Conservation (phyloP, 1,284 basidiomycete genomes). For the Boletellus deceptivus region DNA sequence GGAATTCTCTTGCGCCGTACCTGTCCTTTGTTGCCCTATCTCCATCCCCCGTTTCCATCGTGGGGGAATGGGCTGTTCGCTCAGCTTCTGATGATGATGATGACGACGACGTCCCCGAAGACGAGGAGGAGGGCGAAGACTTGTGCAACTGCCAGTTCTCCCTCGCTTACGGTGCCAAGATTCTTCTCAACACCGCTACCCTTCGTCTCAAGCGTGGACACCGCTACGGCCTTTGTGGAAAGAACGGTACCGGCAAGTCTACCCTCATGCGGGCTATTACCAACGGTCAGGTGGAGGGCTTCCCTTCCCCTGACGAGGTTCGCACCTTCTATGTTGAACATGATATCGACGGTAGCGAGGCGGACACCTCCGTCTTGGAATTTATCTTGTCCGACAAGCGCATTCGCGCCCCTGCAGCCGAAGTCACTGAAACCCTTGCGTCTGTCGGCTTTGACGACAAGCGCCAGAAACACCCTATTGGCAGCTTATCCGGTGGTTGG, state of each 20-base stretch:
- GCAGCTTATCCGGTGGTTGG: conserved; percentile 98
- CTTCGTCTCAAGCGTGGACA: conserved; percentile 98
- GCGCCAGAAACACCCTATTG: conserved; percentile 84
- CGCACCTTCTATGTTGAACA: conserved; percentile 99
- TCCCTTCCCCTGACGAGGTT: conserved; percentile 94
- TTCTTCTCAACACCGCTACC: conserved; percentile 92
- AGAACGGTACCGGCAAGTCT: conserved; percentile 98
- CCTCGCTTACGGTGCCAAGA: conserved; percentile 98
- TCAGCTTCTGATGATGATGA: conserved; percentile 80
- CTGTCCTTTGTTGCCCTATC: conserved; percentile 64
- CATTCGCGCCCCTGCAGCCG: conserved; percentile 68
- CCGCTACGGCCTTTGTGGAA: conserved; percentile 97
- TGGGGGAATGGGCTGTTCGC: conserved; percentile 86
- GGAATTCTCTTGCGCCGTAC: conserved; percentile 83
- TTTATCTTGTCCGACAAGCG: conserved; percentile 90
- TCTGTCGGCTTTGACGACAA: conserved; percentile 91
- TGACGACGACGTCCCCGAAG: conserved; percentile 70
- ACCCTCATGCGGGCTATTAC: conserved; percentile 97
- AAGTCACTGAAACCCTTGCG: conserved; percentile 78
- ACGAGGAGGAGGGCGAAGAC: conserved; percentile 97
- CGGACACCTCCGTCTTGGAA: conserved; percentile 85
- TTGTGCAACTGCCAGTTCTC: conserved; percentile 99
- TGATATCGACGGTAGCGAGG: conserved; percentile 96
- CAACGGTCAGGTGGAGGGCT: conserved; percentile 96
- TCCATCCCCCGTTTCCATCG: conserved; percentile 67